Conservation (phyloP, 257 asterid genomes). For the Nicotiana obtusifolia region DNA sequence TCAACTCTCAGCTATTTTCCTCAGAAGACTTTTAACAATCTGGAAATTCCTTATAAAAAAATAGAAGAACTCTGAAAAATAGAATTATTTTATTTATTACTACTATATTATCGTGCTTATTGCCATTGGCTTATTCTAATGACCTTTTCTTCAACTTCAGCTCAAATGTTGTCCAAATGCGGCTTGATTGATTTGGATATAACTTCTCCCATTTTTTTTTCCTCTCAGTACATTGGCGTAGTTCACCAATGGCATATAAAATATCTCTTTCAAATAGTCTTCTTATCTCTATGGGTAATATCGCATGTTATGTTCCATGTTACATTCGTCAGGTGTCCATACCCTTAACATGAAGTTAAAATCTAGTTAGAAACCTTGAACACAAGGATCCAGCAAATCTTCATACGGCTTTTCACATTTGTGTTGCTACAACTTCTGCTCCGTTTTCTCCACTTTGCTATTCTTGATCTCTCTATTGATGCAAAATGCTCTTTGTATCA, state of each 20-base stretch:
- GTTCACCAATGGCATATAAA: background rate
- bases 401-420: background rate
- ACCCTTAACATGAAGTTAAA: background rate
- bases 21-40: background rate
- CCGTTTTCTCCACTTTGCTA: background rate
- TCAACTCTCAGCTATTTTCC: background rate
- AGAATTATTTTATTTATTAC: background rate
- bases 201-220: background rate
- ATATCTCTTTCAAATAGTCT: background rate
- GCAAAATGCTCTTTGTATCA: conserved; percentile 23
- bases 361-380: background rate
- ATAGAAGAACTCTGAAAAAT: background rate
- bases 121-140: background rate
- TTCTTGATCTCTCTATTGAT: background rate
- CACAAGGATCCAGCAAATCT: background rate
- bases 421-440: background rate
- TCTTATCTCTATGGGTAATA: background rate
- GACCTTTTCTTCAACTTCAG: background rate
- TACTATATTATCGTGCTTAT: background rate
- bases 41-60: no score
- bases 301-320: background rate
- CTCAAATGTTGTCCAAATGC: background rate
- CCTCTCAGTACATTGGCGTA: background rate
- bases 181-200: background rate
- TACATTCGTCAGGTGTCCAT: background rate